Evolutionary conservation across 495 filamentous ascomycete genomes (phyloP), one percentile per base, ranked within the genome.

Genomic region (Amorphotheca resinae): DNA sequence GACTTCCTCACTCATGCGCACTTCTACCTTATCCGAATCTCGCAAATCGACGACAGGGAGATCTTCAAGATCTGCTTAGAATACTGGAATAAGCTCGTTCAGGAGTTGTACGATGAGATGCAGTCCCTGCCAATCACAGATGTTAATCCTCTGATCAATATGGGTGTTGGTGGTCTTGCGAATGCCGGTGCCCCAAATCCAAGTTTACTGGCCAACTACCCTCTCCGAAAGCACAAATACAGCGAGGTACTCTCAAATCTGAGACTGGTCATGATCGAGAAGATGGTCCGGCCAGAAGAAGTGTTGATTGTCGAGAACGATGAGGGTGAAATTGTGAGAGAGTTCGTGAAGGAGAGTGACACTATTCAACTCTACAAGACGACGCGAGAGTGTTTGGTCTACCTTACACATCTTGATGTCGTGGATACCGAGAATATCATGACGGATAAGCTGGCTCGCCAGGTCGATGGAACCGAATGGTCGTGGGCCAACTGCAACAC

Each of bases 401-500:
- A 95, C 59, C 74, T 99, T 28, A 99, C 93, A 9, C 91, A 99
- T 68, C 68, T 99, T 53, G 91, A 96, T 58, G 93, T 99, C 14
- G 77, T 94, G 34, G 91, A 96, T 56, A 99, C 89, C 0, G 91
- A 99, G 59, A 78, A 80, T 22, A 99, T 99, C 63, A 96, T 99
- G 93, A 93, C 93, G 11, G 93, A 99, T 52, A 99, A 99, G 60
- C 70, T 99, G 28, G 75, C 84, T 9, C 80, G 85, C 42, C 91
- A 96, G 63, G 91, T 99, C 16, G 87, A 96, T 59, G 87, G 86
- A 11, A 69, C 72, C 11, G 91, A 99, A 62, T 99, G 91, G 91
- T 96, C 93, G 9, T 99, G 91, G 91, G 82, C 82, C 43, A 96
- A 96, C 63, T 99, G 91, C 74, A 99, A 99, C 61, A 95, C 91